Base-by-base conservation (phyloP, 306 rosid species). In the Sicyos edulis region DNA sequence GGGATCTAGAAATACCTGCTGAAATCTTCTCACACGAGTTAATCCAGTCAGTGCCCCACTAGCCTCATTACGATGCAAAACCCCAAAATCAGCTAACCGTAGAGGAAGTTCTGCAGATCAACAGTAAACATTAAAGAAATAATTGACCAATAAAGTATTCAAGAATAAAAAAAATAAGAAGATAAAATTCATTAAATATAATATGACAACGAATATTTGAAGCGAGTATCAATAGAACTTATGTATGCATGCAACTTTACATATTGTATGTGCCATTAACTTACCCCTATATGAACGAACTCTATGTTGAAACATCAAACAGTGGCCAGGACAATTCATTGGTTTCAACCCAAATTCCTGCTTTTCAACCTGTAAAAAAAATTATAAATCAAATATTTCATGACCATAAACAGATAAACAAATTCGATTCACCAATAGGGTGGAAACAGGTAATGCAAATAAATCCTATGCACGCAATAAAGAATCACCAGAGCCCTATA, bases 261-360 rank as follows among this genome's bases (percentile, higher is more conserved):
- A 11, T 24, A 58, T 58, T 5, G 54, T 42, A 19, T 14, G 57
- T 13, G 51, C 19, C 50, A 67, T 50, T 44, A 77, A 51, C 73
- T 54, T 78, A 89, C 96, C 97, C 85, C 96, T 86, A 75, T 92
- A 92, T 15, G 96, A 92, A 61, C 96, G 96, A 78, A 90, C 95
- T 82, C 96, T 85, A 70, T 92, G 98, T 74, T 92, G 89, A 78
- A 88, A 92, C 89, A 90, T 87, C 79, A 92, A 81, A 82, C 98
- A 92, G 78, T 92, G 98, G 29, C 98, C 98, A 0, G 96, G 98
- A 86, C 98, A 92, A 83, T 92, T 92, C 98, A 90, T 92, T 22
- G 98, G 98, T 80, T 92, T 92, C 82, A 92, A 68, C 71, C 98
- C 98, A 86, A 92, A 92, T 76, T 92, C 96, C 69, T 92, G 98